A percentile compares a stretch with the other conserved stretches of the same genome.
Evolutionary conservation across 805 yeast species (phyloP).

Genomic region (Starmerella lactis-condensi): DNA sequence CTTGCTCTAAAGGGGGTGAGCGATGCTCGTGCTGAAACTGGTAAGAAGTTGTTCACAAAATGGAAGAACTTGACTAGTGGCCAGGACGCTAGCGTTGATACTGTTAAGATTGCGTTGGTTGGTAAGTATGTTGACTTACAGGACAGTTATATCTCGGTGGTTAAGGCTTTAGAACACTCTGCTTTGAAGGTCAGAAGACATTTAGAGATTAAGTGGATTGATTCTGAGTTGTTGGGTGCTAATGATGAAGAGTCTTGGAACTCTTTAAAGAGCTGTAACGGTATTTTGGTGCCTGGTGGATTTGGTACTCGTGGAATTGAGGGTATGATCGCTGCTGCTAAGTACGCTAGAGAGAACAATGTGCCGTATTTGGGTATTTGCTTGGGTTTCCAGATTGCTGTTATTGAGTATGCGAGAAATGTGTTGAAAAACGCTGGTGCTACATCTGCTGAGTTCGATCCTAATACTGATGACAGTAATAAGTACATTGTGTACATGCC

Average conservation of each 20-base stretch:
- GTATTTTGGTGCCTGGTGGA: conserved; percentile 96
- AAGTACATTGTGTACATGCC: conserved; percentile 94
- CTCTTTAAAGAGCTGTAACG: conserved; percentile 78
- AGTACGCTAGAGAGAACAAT: conserved; percentile 93
- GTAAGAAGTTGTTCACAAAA: conserved; percentile 46
- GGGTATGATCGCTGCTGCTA: conserved; percentile 93
- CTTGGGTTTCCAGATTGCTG: conserved; percentile 92
- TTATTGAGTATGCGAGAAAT: conserved; percentile 76
- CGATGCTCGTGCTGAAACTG: conserved; percentile 38
- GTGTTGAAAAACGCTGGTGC: conserved; percentile 51
- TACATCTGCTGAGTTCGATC: conserved; percentile 65
- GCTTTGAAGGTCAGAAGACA: conserved; percentile 76
- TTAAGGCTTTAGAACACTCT: conserved; percentile 87
- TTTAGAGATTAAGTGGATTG: conserved; percentile 88
- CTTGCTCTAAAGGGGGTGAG: conserved; percentile 38
- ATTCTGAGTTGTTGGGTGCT: conserved; percentile 63
- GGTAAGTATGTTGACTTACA: conserved; percentile 94
- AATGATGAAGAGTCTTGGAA: conserved; percentile 88
- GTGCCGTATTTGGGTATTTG: conserved; percentile 94
- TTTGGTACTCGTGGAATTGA: conserved; percentile 94
- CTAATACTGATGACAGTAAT: conserved; percentile 32
- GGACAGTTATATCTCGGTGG: conserved; percentile 86
- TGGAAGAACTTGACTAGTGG: conserved; percentile 69
- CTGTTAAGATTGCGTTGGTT: conserved; percentile 85
- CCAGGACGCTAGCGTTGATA: conserved; percentile 67